Base-by-base conservation (phyloP, 176 grass and related monocot genomes). In the Eremochloa ophiuroides region DNA sequence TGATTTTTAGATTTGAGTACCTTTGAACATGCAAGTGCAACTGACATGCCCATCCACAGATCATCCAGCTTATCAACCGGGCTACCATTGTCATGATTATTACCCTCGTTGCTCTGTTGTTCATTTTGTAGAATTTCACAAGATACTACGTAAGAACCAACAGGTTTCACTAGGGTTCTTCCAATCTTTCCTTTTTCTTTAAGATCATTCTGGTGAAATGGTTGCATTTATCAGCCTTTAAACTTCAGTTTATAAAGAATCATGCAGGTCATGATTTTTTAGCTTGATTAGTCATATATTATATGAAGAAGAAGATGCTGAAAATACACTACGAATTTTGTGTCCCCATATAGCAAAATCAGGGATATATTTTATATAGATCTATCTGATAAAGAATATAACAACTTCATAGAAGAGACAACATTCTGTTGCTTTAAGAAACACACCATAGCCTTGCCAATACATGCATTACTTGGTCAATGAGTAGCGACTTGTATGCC, bases 1-100 rank as follows among this genome's bases (percentile, higher is more conserved):
- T 77, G 48, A 50, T 46, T 71, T 71, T 27, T n/a, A 46, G 26
- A 71, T 46, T 43, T 51, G 44, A 60, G 74, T 85, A 97, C 94
- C 88, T 97, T 78, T 33, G 66, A 80, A 66, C 42, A 93, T 81
- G 88, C 86, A 74, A 90, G 66, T 85, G 94, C 94, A 85, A 97
- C 33, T 31, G 79, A 86, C 94, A 94, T 91, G 26, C 89, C 86
- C 38, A 33, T 86, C 85, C 84, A 97, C 37, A 87, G 82, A 51
- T 91, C 86, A 63, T 94, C 94, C 26, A 94, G 44, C 40, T 79
- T 82, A 80, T 85, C 85, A 69, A 72, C 73, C 53, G 50, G 42
- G 25, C 8, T 48, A 37, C 4, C 62, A 46, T 61, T 82, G 40
- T 39, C 58, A 83, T 55, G 11, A 25, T 81, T 27, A 62, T 77